These are phyloP conservation scores for Rhizopus arrhizus DNA, from an alignment of 371 early-diverging fungal species.

Conservation along the genomic window DNA sequence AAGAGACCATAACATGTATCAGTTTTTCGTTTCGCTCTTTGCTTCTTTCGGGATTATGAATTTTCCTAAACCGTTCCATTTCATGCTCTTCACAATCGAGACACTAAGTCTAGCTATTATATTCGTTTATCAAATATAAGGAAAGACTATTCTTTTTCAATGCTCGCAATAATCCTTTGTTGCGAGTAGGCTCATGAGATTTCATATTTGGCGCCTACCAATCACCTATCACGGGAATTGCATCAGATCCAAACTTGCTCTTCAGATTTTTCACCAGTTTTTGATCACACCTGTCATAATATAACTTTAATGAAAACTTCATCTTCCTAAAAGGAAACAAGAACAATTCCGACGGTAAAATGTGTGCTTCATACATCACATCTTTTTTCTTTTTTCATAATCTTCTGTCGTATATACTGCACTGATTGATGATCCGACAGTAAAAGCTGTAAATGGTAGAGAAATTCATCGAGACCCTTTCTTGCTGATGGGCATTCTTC, in stretches of 20 bases:
- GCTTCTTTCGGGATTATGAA: too few relatives aligned
- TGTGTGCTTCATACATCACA: too few relatives aligned
- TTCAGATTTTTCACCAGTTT: not conserved
- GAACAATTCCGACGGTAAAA: not conserved
- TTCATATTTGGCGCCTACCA: constrained; percentile 5
- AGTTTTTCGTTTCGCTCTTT: too few relatives aligned
- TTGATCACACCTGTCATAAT: not conserved
- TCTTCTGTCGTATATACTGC: not conserved
- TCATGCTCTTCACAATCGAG: too few relatives aligned
- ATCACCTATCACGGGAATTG: constrained; percentile 1
- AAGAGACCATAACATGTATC: too few relatives aligned
- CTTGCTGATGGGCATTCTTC: not conserved
- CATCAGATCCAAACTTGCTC: not conserved
- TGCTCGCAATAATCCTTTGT: not conserved
- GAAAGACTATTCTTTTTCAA: constrained; percentile 6
- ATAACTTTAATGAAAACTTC: not conserved
- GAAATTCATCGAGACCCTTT: not conserved
- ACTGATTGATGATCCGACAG: not conserved
- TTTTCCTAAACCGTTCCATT: too few relatives aligned
- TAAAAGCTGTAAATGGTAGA: constrained; percentile 7
- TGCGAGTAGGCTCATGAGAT: constrained; percentile 9
- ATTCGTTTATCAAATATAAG: constrained; percentile 7
- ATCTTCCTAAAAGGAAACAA: constrained; percentile 4
- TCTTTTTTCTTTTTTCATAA: too few relatives aligned
- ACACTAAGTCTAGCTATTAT: not conserved